Evolutionary conservation across 192 early-diverging fungal species (phyloP).

Genomic region (Mortierella alpina): DNA sequence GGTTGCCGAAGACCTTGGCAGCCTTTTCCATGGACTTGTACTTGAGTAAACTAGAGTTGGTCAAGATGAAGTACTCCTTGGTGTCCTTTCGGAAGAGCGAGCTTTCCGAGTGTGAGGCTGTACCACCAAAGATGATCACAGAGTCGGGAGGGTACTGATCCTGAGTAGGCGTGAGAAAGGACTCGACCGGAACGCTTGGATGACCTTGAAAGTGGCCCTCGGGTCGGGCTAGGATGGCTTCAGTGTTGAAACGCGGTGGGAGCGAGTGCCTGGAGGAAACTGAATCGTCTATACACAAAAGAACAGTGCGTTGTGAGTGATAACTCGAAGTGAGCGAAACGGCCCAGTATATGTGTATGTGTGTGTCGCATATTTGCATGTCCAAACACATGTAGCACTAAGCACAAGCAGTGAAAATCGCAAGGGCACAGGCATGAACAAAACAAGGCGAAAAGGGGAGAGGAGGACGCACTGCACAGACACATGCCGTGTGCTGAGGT

Average conservation of each 20-base stretch:
- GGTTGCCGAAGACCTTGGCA: slow-evolving; percentile 49
- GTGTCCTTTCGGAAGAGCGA: slow-evolving; percentile 39
- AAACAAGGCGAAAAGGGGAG: too few species aligned
- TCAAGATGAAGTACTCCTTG: slow-evolving; percentile 43
- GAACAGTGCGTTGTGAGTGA: too few species aligned
- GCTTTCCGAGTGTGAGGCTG: slow-evolving; percentile 36
- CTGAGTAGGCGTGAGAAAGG: slow-evolving; percentile 48
- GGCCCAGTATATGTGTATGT: background rate
- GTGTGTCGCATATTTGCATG: background rate
- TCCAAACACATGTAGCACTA: background rate
- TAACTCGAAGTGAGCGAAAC: background rate
- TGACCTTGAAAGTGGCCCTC: slow-evolving; percentile 40
- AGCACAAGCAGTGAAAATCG: too few species aligned
- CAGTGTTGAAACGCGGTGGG: slow-evolving; percentile 25
- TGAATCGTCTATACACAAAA: slow-evolving; percentile 22
- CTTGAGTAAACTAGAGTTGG: slow-evolving; percentile 44
- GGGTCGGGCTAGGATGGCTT: slow-evolving; percentile 3
- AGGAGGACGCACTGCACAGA: too few species aligned
- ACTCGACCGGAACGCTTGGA: slow-evolving; percentile 37
- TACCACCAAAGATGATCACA: slow-evolving; percentile 42
- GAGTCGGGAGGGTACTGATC: slow-evolving; percentile 45
- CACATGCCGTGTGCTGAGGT: too few species aligned
- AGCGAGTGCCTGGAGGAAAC: slow-evolving; percentile 16
- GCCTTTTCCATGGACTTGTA: slow-evolving; percentile 55
- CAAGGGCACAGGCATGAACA: too few species aligned